These are phyloP conservation scores for Nephelium lappaceum DNA, from an alignment of 345 rosid species.

Conservation along the genomic window DNA sequence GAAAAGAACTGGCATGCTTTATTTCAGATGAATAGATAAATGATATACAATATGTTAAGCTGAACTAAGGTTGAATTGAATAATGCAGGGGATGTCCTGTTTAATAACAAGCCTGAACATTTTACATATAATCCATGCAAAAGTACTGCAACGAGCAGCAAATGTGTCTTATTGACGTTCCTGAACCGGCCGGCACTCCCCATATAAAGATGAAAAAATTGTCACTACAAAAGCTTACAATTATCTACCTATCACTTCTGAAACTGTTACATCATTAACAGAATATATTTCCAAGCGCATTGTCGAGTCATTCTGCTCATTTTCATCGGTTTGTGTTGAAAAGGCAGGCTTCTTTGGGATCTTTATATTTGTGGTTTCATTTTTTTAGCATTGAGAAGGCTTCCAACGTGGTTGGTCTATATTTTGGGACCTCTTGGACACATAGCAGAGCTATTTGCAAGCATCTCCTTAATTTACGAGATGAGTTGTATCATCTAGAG, in stretches of 20 bases:
- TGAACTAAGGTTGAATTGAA: no score
- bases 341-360: constrained; percentile 29
- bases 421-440: constrained; percentile 26
- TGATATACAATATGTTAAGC: no score
- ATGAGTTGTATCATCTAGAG: constrained; percentile 16
- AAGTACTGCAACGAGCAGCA: no score
- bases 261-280: neutral
- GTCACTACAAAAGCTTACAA: neutral
- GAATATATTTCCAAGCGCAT: constrained; percentile 7
- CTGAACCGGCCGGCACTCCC: no score
- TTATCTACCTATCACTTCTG: neutral
- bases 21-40: no score
- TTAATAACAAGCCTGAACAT: no score
- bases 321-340: constrained; percentile 13
- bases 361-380: neutral
- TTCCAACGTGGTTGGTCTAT: constrained; percentile 33
- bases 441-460: constrained; percentile 28
- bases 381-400: constrained; percentile 20
- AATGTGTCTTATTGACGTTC: no score
- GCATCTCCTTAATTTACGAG: constrained; percentile 20
- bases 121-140: no score
- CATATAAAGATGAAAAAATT: no score
- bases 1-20: no score
- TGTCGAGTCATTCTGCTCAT: neutral
- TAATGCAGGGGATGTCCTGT: no score